phyloP scores from a whole-genome alignment of 768 basidiomycete genomes.

The Vishniacozyma victoriae region DNA sequence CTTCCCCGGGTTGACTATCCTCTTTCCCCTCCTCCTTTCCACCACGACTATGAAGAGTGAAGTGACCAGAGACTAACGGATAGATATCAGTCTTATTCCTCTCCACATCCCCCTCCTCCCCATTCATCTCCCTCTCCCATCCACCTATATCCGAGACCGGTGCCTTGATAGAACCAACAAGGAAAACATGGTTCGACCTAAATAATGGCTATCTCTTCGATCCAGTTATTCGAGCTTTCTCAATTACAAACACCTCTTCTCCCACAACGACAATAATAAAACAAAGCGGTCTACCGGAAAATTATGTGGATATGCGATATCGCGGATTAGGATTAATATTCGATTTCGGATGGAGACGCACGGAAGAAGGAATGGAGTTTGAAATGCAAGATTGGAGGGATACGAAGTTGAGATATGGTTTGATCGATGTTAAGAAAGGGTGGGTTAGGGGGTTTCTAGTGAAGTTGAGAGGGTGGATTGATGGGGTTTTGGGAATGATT shows the following conservation, averaged over 20 bases:
- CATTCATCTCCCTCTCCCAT: conserved; percentile 2
- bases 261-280: background rate
- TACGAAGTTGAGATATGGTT: background rate
- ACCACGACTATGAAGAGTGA: background rate
- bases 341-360: conserved; percentile 17
- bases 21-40: too few relatives aligned
- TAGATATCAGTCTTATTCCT: conserved; percentile 16
- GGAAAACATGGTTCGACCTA: conserved; percentile 21
- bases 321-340: conserved; percentile 17
- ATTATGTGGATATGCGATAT: conserved; percentile 15
- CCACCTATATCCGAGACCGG: too few relatives aligned
- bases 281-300: conserved; percentile 3
- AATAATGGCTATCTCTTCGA: conserved; percentile 18
- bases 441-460: too few relatives aligned
- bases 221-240: conserved; percentile 5
- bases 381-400: conserved; percentile 12
- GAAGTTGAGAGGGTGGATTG: too few relatives aligned
- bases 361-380: conserved; percentile 16
- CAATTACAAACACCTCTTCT: background rate
- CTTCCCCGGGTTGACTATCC: background rate
- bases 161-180: too few relatives aligned
- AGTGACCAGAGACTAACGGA: background rate
- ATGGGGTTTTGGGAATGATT: too few relatives aligned
- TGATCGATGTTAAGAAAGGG: too few relatives aligned
- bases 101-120: conserved; percentile 4